Evolutionary conservation across 768 basidiomycete genomes (phyloP), one percentile per base, ranked within the genome.

Genomic region (Lentinus tigrinus): DNA sequence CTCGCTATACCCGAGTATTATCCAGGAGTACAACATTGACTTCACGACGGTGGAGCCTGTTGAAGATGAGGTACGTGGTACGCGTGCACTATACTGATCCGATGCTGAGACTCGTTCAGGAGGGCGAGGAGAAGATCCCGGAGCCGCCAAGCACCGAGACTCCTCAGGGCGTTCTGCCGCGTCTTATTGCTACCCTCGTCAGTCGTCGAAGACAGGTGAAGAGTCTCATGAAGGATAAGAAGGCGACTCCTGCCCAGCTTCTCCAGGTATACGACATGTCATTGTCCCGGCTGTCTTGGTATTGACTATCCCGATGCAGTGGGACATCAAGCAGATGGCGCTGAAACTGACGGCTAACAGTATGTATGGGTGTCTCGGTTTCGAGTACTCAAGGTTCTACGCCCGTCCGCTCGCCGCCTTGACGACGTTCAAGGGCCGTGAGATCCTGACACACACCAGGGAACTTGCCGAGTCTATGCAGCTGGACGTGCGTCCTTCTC

Each of bases 351-450:
- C 97, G 4, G 97, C 97, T 48, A 98, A 99, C 77, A 95, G 93
- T 79, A 99, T 98, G 97, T 99, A 99, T 72, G 97, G 97, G 17
- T 99, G 97, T 78, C 87, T 99, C 21, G 97, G 97, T 47, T 98
- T 98, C 70, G 94, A 95, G 68, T 91, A 94, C 65, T 98, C 97
- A 10, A 79, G 97, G 49, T 98, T 98, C 78, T 98, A 95, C 63
- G 97, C 97, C 21, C 84, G 93, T 42, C 94, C 95, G 0, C 84
- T 99, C n/a, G 97, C 97, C 16, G 94, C 97, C 43, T 81, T 99
- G 47, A 98, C 95, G 21, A 99, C 97, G 0, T 95, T 85, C 83
- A 98, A 96, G 72, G 97, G 97, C 66, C 88, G 97, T 72, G 95
- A 98, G 74, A 98, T 98, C 67, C 72, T 99, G 69, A 98, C 91